Evolutionary conservation across 2,329 filamentous ascomycete genomes (phyloP).

Genomic region (Aureobasidium vineae): DNA sequence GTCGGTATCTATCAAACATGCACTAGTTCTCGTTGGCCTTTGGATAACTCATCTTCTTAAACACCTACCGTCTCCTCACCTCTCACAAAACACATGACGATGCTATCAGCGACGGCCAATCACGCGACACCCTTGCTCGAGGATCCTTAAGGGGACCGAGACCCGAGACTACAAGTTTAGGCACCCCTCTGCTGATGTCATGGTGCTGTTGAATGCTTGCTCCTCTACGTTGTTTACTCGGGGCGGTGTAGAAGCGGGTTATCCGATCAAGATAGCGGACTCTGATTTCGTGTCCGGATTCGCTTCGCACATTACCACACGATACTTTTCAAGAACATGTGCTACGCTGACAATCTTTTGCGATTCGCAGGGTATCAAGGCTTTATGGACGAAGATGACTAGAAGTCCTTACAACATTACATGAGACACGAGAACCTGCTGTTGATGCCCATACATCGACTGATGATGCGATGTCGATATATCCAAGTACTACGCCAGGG

Average conservation of each 20-base stretch:
- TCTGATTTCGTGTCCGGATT: neutral
- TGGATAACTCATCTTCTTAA: neutral
- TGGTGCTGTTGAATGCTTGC: neutral
- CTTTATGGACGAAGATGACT: neutral
- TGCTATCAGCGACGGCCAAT: neutral
- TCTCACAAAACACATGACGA: neutral
- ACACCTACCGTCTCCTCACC: neutral
- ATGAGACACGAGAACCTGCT: neutral
- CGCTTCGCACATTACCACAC: neutral
- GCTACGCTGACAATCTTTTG: neutral
- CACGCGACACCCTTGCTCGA: neutral
- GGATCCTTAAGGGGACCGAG: neutral
- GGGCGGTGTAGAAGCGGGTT: neutral
- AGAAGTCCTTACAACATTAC: neutral
- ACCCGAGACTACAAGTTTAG: neutral
- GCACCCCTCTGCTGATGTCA: neutral
- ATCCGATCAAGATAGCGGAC: neutral
- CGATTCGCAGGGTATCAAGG: neutral
- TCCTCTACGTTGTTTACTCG: neutral
- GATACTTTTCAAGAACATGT: neutral
- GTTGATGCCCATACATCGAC: too few species aligned
- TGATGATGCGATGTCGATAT: neutral
- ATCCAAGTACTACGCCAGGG: neutral
- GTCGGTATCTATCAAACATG: neutral
- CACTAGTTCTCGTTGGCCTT: neutral